These are phyloP conservation scores for Bothriochloa decipiens DNA, from an alignment of 176 grass and related monocot genomes.

Conservation along the genomic window DNA sequence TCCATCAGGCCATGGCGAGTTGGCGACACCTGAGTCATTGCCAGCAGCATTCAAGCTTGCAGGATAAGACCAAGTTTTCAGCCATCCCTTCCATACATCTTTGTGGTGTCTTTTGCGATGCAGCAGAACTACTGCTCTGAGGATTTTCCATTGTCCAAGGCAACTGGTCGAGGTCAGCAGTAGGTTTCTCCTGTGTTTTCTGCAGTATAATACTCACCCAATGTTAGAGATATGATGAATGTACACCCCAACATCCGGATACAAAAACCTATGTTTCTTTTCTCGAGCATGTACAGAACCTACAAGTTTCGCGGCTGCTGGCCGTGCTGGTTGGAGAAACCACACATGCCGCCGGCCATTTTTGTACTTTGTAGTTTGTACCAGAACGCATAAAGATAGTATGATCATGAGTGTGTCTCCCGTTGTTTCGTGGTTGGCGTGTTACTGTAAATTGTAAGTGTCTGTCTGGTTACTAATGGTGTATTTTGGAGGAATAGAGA, in stretches of 20 bases:
- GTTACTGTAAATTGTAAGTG: slow-evolving; percentile 17
- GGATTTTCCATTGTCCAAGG: slow-evolving; percentile 81
- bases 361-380: slow-evolving; percentile 38
- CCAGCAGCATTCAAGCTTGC: slow-evolving; percentile 44
- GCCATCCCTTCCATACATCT: slow-evolving; percentile 46
- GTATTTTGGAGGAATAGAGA: too few relatives aligned
- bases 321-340: slow-evolving; percentile 28
- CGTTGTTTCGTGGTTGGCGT: slow-evolving; percentile 33
- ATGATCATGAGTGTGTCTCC: slow-evolving; percentile 27
- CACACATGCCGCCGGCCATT: slow-evolving; percentile 30
- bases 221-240: slow-evolving; percentile 53
- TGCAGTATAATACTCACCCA: slow-evolving; percentile 48
- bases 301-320: slow-evolving; percentile 9
- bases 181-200: slow-evolving; percentile 42
- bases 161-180: slow-evolving; percentile 58
- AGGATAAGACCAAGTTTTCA: slow-evolving; percentile 39
- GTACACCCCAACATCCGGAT: slow-evolving; percentile 44
- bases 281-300: slow-evolving; percentile 54
- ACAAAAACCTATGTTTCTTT: slow-evolving; percentile 23
- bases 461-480: too few relatives aligned
- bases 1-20: slow-evolving; percentile 25
- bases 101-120: slow-evolving; percentile 53
- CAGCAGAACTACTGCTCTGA: slow-evolving; percentile 51
- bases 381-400: slow-evolving; percentile 42
- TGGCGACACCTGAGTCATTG: slow-evolving; percentile 40